A percentile compares a stretch with the other conserved stretches of the same genome.
Evolutionary conservation across 2,329 filamentous ascomycete genomes (phyloP).

Genomic region (Phaeosphaeriaceae sp.): DNA sequence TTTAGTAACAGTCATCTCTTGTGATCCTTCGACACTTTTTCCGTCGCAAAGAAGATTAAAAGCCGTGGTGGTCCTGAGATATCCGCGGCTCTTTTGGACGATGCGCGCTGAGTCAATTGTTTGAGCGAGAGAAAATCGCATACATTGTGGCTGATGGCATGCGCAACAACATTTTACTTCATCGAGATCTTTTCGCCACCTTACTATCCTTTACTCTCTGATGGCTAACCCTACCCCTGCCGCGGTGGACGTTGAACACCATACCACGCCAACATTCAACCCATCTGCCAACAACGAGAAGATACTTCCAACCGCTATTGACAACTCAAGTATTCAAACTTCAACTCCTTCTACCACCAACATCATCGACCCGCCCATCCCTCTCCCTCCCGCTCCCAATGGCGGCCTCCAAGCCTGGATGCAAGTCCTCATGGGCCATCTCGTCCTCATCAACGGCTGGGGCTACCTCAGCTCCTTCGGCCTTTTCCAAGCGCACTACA

Average conservation of each 20-base stretch:
- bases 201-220: not conserved
- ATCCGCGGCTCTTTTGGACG: not conserved
- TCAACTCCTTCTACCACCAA: not conserved
- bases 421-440: constrained; percentile 23
- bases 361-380: not conserved
- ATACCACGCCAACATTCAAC: not conserved
- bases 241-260: not conserved
- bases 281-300: not conserved
- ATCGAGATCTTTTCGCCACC: not conserved
- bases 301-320: not conserved
- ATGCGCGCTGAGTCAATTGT: not conserved
- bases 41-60: not conserved
- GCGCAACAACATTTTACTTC: not conserved
- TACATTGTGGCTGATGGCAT: not conserved
- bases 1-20: not conserved
- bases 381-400: not conserved
- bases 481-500: constrained; percentile 40
- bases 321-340: not conserved
- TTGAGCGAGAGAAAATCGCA: not conserved
- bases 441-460: constrained; percentile 33
- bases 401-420: constrained; percentile 16
- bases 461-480: constrained; percentile 33
- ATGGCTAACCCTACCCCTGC: not conserved
- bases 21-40: not conserved
- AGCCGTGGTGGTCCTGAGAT: not conserved